Evolutionary conservation across 225 moss, liverwort and hornwort species (phyloP).

Genomic region (Lunularia cruciata): DNA sequence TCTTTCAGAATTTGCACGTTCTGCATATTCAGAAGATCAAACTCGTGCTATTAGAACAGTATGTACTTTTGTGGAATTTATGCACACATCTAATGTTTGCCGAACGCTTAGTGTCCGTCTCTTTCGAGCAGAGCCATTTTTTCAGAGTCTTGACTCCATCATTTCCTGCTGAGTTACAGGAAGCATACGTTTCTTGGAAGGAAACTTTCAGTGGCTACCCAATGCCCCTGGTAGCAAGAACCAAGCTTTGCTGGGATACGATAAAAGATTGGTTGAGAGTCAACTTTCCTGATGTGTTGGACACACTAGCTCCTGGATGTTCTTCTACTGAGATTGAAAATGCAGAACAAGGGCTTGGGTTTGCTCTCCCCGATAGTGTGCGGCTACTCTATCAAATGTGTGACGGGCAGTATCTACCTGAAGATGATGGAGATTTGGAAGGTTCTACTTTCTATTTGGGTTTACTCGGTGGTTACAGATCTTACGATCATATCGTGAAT

Average conservation of each 20-base stretch:
- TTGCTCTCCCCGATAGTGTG: constrained; percentile 62
- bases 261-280: constrained; percentile 61
- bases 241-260: constrained; percentile 54
- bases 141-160: no score
- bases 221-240: constrained; percentile 52
- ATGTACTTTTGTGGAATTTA: no score
- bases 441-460: constrained; percentile 50
- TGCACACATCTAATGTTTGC: no score
- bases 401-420: constrained; percentile 66
- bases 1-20: no score
- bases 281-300: constrained; percentile 64
- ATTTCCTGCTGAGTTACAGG: constrained; percentile 30
- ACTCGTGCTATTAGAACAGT: no score
- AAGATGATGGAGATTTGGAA: constrained; percentile 14
- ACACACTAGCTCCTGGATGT: constrained; percentile 67
- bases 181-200: constrained; percentile 64
- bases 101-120: no score
- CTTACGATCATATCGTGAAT: constrained; percentile 69
- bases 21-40: no score
- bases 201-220: constrained; percentile 27
- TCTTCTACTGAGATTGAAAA: constrained; percentile 59
- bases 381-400: constrained; percentile 73
- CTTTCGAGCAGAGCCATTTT: no score
- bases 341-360: constrained; percentile 62
- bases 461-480: constrained; percentile 49